Base-by-base conservation (phyloP, 331 rosid genomes). In the Erythrophleum ivorense region DNA sequence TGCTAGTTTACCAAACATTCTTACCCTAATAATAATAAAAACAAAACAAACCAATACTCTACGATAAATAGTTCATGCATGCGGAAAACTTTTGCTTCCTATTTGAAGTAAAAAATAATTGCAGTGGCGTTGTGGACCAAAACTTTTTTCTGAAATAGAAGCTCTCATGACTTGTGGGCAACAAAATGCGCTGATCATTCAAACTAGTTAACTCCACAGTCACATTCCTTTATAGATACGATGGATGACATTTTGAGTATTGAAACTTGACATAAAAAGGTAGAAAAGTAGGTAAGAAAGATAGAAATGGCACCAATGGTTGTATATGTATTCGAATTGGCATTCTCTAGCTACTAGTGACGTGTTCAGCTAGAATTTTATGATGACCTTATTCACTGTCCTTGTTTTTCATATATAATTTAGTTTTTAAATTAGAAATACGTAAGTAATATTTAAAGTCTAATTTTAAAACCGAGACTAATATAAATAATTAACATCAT, bases 211-310 rank as follows among this genome's bases (percentile, higher is more conserved):
- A 34, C 72, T 0, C 7, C 29, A 7, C 19, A 36, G 36, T 73
- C 50, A 10, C 52, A 54, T 73, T 73, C 9, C 66, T 54, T 73
- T 73, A 53, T 4, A 34, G 66, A 74, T 74, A n/a, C 45, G 29
- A 49, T 29, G 4, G 0, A 10, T 55, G 66, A n/a, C 50, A 36
- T 53, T 71, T 48, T 29, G 24, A 31, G 43, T 0, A 4, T 38
- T 36, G 50, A 53, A 36, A 38, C 6, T 55, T 36, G 29, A 18
- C 65, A 18, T 18, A 15, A 38, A n/a, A 43, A 79, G 34, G 1
- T 10, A 31, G 8, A 45, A 58, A 63, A 15, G 55, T 43, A 3
- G 18, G 71, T 9, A 12, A 24, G 16, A 9, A 34, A 29, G 16
- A 33, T 6, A 2, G 33, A 46, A 3, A 43, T 14, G 18, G 11